Evolutionary conservation across 768 basidiomycete genomes (phyloP).

Genomic region (Podaxis sp.): DNA sequence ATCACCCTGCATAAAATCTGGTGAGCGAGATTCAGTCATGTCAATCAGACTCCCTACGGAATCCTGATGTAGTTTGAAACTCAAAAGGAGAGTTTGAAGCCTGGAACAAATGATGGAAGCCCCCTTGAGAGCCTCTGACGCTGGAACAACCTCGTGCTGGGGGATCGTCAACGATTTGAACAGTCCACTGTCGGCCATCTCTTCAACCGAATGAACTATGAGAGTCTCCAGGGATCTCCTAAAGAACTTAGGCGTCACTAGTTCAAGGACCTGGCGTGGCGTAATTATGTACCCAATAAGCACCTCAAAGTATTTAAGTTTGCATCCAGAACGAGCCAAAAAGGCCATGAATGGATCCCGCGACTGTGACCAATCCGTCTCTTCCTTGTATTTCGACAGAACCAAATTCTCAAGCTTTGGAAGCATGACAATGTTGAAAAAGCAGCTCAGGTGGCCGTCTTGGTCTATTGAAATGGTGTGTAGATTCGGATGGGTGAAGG

Average conservation of each 20-base stretch:
- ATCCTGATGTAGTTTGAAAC: background rate
- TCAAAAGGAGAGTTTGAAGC: background rate
- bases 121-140: no score
- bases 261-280: background rate
- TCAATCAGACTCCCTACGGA: background rate
- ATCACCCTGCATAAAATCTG: background rate
- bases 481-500: background rate
- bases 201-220: background rate
- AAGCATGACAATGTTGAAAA: background rate
- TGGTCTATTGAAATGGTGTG: background rate
- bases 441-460: background rate
- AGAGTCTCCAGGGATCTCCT: background rate
- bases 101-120: background rate
- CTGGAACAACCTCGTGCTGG: background rate
- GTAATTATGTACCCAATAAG: background rate
- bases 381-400: background rate
- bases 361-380: background rate
- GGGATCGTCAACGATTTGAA: background rate
- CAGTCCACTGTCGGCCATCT: background rate
- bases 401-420: background rate
- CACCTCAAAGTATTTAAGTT: background rate
- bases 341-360: background rate
- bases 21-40: background rate
- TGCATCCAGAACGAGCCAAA: background rate
- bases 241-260: background rate